Evolutionary conservation across 495 filamentous ascomycete species (phyloP).

Genomic region (Neurospora discreta): DNA sequence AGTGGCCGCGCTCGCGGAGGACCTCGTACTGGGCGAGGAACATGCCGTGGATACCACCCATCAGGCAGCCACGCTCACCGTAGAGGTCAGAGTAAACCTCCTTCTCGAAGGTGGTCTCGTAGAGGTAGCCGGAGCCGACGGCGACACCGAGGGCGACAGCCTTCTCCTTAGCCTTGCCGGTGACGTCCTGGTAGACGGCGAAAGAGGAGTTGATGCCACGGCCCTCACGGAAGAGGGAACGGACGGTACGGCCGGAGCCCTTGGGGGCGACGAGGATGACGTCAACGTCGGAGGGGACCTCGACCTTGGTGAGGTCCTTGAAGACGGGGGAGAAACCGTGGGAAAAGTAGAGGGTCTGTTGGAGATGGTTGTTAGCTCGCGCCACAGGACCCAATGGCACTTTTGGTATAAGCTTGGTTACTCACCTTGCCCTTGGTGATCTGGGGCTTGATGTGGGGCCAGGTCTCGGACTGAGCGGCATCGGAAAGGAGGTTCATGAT

Average conservation of each 20-base stretch:
- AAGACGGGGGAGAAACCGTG: conserved; percentile 99
- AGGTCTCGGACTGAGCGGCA: conserved; percentile 95
- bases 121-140: conserved; percentile 93
- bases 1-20: conserved; percentile 94
- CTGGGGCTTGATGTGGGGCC: conserved; percentile 94
- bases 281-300: conserved; percentile 87
- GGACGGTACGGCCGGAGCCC: conserved; percentile 96
- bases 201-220: conserved; percentile 99
- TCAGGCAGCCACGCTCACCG: conserved; percentile 98
- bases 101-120: conserved; percentile 99
- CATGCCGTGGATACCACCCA: conserved; percentile 99
- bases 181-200: conserved; percentile 97
- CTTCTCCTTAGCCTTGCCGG: conserved; percentile 96
- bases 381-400: not conserved
- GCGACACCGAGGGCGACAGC: conserved; percentile 94
- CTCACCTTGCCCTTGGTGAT: conserved; percentile 92
- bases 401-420: not conserved
- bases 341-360: conserved; percentile 95
- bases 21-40: conserved; percentile 99
- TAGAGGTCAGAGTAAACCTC: conserved; percentile 99
- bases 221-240: conserved; percentile 92
- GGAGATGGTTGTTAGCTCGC: not conserved
- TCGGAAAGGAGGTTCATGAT: conserved; percentile 98
- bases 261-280: conserved; percentile 99
- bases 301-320: conserved; percentile 98